Evolutionary conservation across 768 basidiomycete species (phyloP).

Genomic region (Pulveroboletus sp.): DNA sequence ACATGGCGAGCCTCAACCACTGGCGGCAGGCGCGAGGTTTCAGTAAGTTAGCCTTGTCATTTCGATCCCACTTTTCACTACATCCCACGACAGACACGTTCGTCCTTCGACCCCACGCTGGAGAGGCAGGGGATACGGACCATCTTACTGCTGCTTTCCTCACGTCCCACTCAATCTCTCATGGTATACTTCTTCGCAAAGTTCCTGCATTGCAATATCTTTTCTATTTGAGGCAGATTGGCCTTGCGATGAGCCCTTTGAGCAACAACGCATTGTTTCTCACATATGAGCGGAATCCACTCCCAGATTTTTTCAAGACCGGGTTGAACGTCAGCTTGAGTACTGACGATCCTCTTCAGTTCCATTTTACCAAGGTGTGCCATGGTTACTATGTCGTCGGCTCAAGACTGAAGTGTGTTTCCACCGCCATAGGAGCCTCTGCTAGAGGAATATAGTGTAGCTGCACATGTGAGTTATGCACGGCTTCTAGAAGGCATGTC

Average conservation of each 20-base stretch:
- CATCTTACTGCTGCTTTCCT: conserved; percentile 95
- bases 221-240: conserved; percentile 97
- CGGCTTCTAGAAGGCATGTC: not conserved
- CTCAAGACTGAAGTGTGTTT: not conserved
- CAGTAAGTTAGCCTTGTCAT: conserved; percentile 52
- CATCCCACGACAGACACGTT: conserved; percentile 67
- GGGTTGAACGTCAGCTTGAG: conserved; percentile 95
- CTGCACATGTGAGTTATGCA: conserved; percentile 70
- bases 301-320: conserved; percentile 94
- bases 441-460: conserved; percentile 95
- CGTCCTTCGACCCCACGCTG: conserved; percentile 93
- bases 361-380: conserved; percentile 92
- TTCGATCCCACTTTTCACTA: conserved; percentile 2
- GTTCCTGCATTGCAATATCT: conserved; percentile 96
- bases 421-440: conserved; percentile 67
- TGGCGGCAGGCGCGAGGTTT: conserved; percentile 88
- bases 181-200: conserved; percentile 97
- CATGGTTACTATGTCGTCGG: not conserved
- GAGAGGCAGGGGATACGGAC: conserved; percentile 97
- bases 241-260: conserved; percentile 96
- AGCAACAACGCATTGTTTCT: conserved; percentile 98
- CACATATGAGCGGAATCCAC: conserved; percentile 93
- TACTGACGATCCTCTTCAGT: conserved; percentile 93
- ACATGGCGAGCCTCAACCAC: conserved; percentile 90
- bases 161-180: conserved; percentile 95